Evolutionary conservation across 106 monocot species (phyloP), one percentile per base, ranked within the genome.

Genomic region (Platanthera zijinensis): DNA sequence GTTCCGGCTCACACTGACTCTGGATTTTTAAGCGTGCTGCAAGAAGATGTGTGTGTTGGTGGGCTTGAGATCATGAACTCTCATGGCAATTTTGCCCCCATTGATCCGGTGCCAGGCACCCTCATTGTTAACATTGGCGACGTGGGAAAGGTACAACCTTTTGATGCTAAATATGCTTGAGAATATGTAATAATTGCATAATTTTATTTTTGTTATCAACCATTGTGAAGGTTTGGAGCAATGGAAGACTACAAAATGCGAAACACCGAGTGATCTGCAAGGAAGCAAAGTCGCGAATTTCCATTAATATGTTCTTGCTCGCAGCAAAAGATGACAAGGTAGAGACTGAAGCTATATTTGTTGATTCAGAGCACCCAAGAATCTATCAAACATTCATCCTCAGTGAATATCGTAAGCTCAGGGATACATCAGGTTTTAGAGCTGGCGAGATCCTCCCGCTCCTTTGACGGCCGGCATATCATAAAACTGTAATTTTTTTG

Each of bases 221-320:
- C 7, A 56, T 6, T 11, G 64, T 83, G 22, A 51, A 86, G 86
- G 86, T 74, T 10, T 86, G 86, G 86, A 86, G 90, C 78, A 90
- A 90, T 76, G 87, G 90, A 15, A 83, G 78, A 51, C 74, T 90
- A n/a, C 83, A 82, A 54, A 90, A 87, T 53, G 66, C 84, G 61
- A 90, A 84, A 82, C 90, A 90, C 79, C 45, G 87, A 6, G 87
- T 90, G 68, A 73, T 64, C 45, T 90, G 90, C 74, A 85, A 76
- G 57, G 80, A 78, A 28, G 82, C 83, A 6, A 57, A 3, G 12
- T 18, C 67, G 4, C 69, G 90, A 17, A 51, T 90, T n/a, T n/a
- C n/a, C n/a, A n/a, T n/a, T n/a, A 85, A 84, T 8, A 39, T 86
- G 72, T 90, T 90, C 78, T 74, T 90, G 17, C 63, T 90, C 6